Evolutionary conservation across 202 grass and related monocot genomes (phyloP).

Genomic region (Hordeum pubiflorum): DNA sequence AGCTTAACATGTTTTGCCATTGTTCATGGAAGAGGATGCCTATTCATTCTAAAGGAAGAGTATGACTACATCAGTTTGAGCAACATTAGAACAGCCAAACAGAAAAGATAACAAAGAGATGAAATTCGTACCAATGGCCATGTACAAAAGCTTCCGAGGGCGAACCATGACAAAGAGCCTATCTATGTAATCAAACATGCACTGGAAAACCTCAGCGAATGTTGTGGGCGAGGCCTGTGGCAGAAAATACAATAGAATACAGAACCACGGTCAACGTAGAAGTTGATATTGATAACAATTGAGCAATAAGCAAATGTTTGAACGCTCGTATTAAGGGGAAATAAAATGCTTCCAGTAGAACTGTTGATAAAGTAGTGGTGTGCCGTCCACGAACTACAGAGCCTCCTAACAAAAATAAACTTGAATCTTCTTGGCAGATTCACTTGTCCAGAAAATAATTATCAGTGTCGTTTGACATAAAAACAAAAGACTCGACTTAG

Average conservation of each 20-base stretch:
- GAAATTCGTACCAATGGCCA: conserved; percentile 78
- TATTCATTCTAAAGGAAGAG: background rate
- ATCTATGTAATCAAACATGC: conserved; percentile 99
- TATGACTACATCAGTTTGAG: background rate
- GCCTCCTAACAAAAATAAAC: background rate
- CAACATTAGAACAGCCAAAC: background rate
- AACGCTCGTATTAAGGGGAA: background rate
- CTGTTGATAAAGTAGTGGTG: background rate
- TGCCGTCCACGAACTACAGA: background rate
- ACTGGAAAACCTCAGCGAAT: conserved; percentile 86
- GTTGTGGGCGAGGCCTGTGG: conserved; percentile 83
- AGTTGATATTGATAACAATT: background rate
- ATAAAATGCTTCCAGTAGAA: background rate
- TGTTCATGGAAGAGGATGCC: background rate
- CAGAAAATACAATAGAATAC: conserved; percentile 12
- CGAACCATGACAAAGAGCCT: conserved; percentile 91
- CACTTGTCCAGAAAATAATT: background rate
- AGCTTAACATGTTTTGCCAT: conserved; percentile 1
- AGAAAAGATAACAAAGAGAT: background rate
- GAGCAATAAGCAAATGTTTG: background rate
- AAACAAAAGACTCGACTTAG: background rate
- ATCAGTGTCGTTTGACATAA: background rate
- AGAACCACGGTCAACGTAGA: conserved; percentile 12
- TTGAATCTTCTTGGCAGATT: background rate
- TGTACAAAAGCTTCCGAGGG: conserved; percentile 79